Percentiles rank a stretch among this genome's conserved stretches.
Conservation (phyloP, 2,329 filamentous ascomycete genomes). For the Verticillium albo-atrum region DNA sequence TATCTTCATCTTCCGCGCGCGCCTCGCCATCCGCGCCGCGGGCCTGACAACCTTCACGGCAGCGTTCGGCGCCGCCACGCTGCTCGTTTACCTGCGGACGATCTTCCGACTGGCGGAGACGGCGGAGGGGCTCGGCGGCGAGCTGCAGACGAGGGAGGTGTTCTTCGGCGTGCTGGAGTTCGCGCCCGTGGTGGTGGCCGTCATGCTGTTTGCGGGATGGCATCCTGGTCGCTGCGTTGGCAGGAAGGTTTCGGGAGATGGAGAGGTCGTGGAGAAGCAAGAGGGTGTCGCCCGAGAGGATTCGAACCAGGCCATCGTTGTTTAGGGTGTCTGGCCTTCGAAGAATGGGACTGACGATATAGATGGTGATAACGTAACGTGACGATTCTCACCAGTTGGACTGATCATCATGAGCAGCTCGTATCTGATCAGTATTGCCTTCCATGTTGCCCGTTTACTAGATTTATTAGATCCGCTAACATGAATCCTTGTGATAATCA, state of each 20-base stretch:
- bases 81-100: slow-evolving; percentile 48
- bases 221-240: slow-evolving; percentile 35
- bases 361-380: too few species aligned
- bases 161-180: slow-evolving; percentile 52
- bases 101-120: slow-evolving; percentile 52
- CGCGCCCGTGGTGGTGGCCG: slow-evolving; percentile 45
- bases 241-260: not conserved
- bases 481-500: too few species aligned
- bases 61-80: slow-evolving; percentile 36
- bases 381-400: too few species aligned
- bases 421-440: too few species aligned
- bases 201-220: slow-evolving; percentile 38
- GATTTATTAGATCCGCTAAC: too few species aligned
- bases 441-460: too few species aligned
- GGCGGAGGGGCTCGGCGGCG: slow-evolving; percentile 39
- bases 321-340: not conserved
- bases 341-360: too few species aligned
- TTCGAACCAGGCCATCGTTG: not conserved
- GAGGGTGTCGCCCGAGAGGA: not conserved
- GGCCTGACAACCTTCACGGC: slow-evolving; percentile 33
- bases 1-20: slow-evolving; percentile 34
- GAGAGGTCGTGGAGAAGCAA: not conserved
- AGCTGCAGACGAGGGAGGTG: slow-evolving; percentile 43
- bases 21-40: slow-evolving; percentile 18
- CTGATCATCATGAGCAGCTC: too few species aligned